These are phyloP conservation scores for Ogataea allantospora DNA, from an alignment of 805 yeast genomes.

Conservation along the genomic window DNA sequence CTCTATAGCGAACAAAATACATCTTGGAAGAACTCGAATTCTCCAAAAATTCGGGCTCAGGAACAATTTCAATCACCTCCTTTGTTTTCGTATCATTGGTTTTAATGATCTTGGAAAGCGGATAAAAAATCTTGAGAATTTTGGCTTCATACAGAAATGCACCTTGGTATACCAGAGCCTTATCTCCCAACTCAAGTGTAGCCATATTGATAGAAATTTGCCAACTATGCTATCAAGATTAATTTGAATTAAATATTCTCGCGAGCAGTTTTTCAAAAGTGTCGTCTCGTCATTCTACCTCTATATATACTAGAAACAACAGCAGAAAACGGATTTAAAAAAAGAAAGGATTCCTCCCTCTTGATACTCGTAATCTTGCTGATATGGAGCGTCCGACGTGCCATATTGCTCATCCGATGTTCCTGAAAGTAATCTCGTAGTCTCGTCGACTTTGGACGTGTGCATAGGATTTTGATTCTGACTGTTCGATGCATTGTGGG, in stretches of 20 bases:
- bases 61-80: constrained; percentile 35
- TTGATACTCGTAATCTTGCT: constrained; percentile 11
- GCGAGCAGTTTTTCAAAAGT: constrained; percentile 7
- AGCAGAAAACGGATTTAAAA: constrained; percentile 22
- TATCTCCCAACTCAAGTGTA: constrained; percentile 21
- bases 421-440: constrained; percentile 17
- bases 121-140: constrained; percentile 61
- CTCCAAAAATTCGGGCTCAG: constrained; percentile 26
- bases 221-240: neutral
- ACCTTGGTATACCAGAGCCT: constrained; percentile 83
- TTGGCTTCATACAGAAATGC: constrained; percentile 89
- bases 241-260: constrained; percentile 2
- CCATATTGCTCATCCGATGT: constrained; percentile 15
- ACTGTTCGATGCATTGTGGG: constrained; percentile 23
- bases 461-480: too few relatives aligned
- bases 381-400: constrained; percentile 8
- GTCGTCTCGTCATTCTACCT: constrained; percentile 7
- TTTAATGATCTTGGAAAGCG: constrained; percentile 41
- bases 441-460: constrained; percentile 20
- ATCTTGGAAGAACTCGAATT: constrained; percentile 16
- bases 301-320: constrained; percentile 19
- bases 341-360: constrained; percentile 18
- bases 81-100: constrained; percentile 30
- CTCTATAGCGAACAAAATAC: constrained; percentile 83
- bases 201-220: constrained; percentile 9